A percentile compares a stretch with the other conserved stretches of the same genome.
phyloP scores from a whole-genome alignment of 441 rosid genomes.

The Biscutella auriculata region DNA sequence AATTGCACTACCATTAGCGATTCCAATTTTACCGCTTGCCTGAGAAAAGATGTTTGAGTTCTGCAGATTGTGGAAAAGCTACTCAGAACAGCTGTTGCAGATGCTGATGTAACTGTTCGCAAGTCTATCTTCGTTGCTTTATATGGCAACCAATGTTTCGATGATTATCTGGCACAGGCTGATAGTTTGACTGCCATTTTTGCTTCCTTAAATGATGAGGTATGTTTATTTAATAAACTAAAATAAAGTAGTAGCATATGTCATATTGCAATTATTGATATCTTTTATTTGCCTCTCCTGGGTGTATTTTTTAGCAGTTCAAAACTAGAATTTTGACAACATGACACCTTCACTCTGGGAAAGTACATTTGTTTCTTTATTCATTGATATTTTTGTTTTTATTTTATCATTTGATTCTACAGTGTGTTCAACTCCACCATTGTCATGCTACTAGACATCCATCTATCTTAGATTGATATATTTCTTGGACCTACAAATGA shows the following conservation, averaged over 20 bases:
- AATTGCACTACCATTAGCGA: constrained; percentile 1
- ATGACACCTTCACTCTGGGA: not conserved
- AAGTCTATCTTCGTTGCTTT: constrained; percentile 80
- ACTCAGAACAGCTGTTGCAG: constrained; percentile 92
- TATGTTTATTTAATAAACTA: too few species aligned
- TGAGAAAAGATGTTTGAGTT: constrained; percentile 23
- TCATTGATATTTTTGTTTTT: not conserved
- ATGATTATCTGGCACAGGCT: constrained; percentile 97
- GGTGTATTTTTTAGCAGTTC: not conserved
- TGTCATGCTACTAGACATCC: not conserved
- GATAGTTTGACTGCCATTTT: constrained; percentile 92
- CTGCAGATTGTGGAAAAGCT: constrained; percentile 98
- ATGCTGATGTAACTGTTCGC: constrained; percentile 95
- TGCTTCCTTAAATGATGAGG: constrained; percentile 99
- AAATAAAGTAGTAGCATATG: constrained; percentile 1
- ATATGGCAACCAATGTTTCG: constrained; percentile 74
- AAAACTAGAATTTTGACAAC: not conserved
- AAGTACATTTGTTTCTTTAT: not conserved
- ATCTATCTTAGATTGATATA: constrained; percentile 1
- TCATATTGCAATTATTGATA: not conserved
- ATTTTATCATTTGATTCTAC: not conserved
- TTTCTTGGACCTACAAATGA: not conserved
- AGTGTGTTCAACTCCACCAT: not conserved
- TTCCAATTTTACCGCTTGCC: constrained; percentile 19
- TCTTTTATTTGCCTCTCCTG: not conserved